These are phyloP conservation scores for Aspergillus sclerotioniger DNA, from an alignment of 495 filamentous ascomycete genomes.

Conservation along the genomic window DNA sequence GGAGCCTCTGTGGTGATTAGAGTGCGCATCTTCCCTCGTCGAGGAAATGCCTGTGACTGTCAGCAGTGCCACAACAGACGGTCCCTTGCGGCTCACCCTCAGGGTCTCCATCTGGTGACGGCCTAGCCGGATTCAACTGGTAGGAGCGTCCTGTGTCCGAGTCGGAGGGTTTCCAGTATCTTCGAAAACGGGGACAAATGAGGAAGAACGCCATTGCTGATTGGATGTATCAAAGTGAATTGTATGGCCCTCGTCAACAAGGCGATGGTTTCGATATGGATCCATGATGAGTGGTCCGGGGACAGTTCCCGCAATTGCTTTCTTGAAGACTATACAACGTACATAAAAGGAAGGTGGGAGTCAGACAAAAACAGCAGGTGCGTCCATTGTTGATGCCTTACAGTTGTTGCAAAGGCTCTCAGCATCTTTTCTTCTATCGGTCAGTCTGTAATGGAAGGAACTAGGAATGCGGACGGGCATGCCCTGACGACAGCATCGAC, in stretches of 20 bases:
- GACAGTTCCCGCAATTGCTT: too few species aligned
- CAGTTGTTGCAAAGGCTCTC: too few species aligned
- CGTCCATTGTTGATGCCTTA: too few species aligned
- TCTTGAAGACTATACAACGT: too few species aligned
- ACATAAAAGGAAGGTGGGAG: too few species aligned
- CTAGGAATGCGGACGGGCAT: too few species aligned
- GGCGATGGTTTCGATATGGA: neutral
- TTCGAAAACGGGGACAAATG: constrained; percentile 20
- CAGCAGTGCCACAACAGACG: neutral
- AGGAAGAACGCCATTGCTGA: constrained; percentile 17
- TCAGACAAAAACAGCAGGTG: too few species aligned
- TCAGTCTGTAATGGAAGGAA: too few species aligned
- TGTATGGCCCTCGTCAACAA: neutral
- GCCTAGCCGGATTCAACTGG: constrained; percentile 8
- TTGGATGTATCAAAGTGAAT: neutral
- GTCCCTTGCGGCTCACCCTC: constrained; percentile 14
- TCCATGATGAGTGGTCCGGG: neutral
- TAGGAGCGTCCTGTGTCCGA: constrained; percentile 10
- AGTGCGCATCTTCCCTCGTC: constrained; percentile 8
- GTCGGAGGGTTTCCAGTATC: constrained; percentile 8
- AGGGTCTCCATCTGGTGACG: constrained; percentile 5
- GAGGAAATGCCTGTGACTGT: constrained; percentile 13
- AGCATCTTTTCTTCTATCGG: too few species aligned
- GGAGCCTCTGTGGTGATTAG: constrained; percentile 6
- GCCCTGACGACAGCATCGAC: too few species aligned